A percentile compares a stretch with the other conserved stretches of the same genome.
Evolutionary conservation across 306 rosid genomes (phyloP).

Genomic region (Medicago truncatula): MtrunA17r5.0-ANR NC_053046.1:1622001-1622500

Average conservation of each 20-base stretch:
- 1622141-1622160: neutral
- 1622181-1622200: neutral
- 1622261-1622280: neutral
- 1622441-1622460: neutral
- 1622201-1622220: neutral
- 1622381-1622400: slow-evolving; percentile 53
- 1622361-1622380: slow-evolving; percentile 50
- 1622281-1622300: neutral
- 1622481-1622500: slow-evolving; percentile 6
- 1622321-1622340: neutral
- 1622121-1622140: neutral
- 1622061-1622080: too few relatives aligned
- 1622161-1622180: neutral
- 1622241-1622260: neutral
- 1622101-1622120: too few relatives aligned
- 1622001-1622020: too few relatives aligned
- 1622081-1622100: too few relatives aligned
- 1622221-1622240: neutral
- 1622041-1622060: too few relatives aligned
- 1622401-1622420: slow-evolving; percentile 51
- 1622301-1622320: neutral
- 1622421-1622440: slow-evolving; percentile 1
- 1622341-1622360: slow-evolving; percentile 34
- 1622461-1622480: slow-evolving; percentile 23
- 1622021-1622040: too few relatives aligned